phyloP scores from a whole-genome alignment of 2,329 filamentous ascomycete species.

The Paecilomyces variotii region DNA sequence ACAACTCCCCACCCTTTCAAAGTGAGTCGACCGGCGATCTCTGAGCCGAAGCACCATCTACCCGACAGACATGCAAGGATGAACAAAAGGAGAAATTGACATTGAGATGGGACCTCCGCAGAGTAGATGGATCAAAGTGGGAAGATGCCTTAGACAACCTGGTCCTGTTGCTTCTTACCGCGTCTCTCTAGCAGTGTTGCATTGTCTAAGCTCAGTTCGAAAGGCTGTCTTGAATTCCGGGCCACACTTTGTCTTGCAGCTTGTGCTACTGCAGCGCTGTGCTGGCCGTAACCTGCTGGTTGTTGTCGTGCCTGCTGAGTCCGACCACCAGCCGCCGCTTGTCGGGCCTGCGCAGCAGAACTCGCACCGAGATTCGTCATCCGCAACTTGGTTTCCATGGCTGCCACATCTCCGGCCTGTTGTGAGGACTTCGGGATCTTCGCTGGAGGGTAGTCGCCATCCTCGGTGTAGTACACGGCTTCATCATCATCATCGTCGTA shows the following conservation, averaged over 20 bases:
- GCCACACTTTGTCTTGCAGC: conserved; percentile 77
- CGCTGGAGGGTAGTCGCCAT: conserved; percentile 42
- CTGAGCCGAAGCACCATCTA: neutral
- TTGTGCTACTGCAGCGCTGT: conserved; percentile 73
- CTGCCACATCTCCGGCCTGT: conserved; percentile 53
- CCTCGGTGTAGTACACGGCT: conserved; percentile 41
- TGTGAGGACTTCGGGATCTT: conserved; percentile 60
- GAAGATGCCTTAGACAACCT: conserved; percentile 15
- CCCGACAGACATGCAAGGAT: neutral
- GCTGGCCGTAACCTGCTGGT: conserved; percentile 73
- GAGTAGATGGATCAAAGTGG: neutral
- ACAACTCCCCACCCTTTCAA: neutral
- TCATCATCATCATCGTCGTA: conserved; percentile 55
- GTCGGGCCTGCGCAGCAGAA: conserved; percentile 54
- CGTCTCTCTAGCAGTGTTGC: conserved; percentile 77
- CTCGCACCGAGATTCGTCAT: conserved; percentile 65
- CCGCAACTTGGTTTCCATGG: conserved; percentile 79
- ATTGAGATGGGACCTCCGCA: neutral
- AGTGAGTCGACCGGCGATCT: neutral
- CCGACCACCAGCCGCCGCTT: conserved; percentile 38
- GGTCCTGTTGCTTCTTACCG: conserved; percentile 33
- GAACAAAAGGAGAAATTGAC: neutral
- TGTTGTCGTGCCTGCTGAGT: conserved; percentile 45
- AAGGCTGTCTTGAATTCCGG: conserved; percentile 66
- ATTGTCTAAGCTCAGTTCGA: conserved; percentile 86